phyloP scores from a whole-genome alignment of 2,329 filamentous ascomycete genomes.

The Epichloe uncinata region DNA sequence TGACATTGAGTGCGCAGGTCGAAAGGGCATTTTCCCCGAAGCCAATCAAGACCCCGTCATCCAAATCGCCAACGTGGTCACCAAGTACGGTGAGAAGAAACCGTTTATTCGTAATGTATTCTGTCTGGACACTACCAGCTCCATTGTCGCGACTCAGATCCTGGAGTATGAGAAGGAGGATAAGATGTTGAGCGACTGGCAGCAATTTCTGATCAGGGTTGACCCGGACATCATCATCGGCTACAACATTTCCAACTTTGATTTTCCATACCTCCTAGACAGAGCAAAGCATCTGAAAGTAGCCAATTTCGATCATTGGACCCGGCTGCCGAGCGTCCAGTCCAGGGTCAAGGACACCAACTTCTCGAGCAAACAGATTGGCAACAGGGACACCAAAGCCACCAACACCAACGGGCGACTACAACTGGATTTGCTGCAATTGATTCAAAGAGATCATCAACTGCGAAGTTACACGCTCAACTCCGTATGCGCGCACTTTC shows the following conservation, averaged over 20 bases:
- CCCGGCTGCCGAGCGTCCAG: constrained; percentile 56
- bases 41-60: constrained; percentile 87
- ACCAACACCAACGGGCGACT: constrained; percentile 92
- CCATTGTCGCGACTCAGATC: constrained; percentile 90
- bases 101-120: constrained; percentile 96
- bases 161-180: constrained; percentile 70
- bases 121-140: constrained; percentile 79
- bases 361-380: constrained; percentile 97
- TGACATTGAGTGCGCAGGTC: constrained; percentile 95
- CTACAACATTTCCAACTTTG: constrained; percentile 98
- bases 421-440: constrained; percentile 85
- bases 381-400: constrained; percentile 82
- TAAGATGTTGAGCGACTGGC: constrained; percentile 87
- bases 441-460: constrained; percentile 90
- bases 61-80: constrained; percentile 95
- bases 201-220: constrained; percentile 74
- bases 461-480: constrained; percentile 94
- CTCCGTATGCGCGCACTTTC: constrained; percentile 85
- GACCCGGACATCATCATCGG: constrained; percentile 97
- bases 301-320: constrained; percentile 72
- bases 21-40: constrained; percentile 95
- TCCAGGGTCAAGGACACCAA: constrained; percentile 68
- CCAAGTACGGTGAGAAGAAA: constrained; percentile 85
- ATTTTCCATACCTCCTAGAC: constrained; percentile 91
- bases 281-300: constrained; percentile 77